Percentiles rank a stretch among this genome's conserved stretches.
phyloP scores from a whole-genome alignment of 2,329 filamentous ascomycete genomes.

The Stromatinia cepivora region DNA sequence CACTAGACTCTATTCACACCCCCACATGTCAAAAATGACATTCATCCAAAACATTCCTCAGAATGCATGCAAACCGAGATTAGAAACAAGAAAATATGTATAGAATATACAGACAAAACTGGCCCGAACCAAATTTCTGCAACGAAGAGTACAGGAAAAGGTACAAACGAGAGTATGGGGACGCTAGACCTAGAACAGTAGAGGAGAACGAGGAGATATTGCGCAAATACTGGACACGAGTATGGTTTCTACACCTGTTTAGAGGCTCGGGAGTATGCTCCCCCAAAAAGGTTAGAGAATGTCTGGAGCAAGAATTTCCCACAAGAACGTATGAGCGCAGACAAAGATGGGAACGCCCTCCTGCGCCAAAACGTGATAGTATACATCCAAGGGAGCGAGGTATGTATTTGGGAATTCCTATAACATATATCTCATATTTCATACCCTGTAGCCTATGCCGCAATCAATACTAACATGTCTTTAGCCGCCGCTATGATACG shows the following conservation, averaged over 20 bases:
- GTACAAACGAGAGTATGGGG: not conserved
- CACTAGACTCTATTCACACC: not conserved
- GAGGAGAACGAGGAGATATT: not conserved
- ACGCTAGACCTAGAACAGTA: not conserved
- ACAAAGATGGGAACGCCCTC: fast-evolving
- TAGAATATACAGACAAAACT: not conserved
- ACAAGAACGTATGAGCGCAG: not conserved
- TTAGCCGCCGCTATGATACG: not conserved
- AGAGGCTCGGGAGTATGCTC: not conserved
- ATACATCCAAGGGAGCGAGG: not conserved
- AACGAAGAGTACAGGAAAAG: not conserved
- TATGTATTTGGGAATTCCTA: not conserved
- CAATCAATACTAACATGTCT: not conserved
- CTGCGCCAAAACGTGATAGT: not conserved
- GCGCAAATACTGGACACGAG: not conserved
- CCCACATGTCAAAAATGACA: not conserved
- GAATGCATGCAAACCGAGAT: not conserved
- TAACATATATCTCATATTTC: not conserved
- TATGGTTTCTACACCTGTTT: not conserved
- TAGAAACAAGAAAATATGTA: not conserved
- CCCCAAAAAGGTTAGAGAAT: no score
- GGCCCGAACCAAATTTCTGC: not conserved
- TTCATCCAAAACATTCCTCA: no score
- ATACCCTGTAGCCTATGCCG: not conserved
- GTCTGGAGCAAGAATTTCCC: not conserved